These are phyloP conservation scores for Penstemon eatonii DNA, from an alignment of 257 asterid species.

Conservation along the genomic window DNA sequence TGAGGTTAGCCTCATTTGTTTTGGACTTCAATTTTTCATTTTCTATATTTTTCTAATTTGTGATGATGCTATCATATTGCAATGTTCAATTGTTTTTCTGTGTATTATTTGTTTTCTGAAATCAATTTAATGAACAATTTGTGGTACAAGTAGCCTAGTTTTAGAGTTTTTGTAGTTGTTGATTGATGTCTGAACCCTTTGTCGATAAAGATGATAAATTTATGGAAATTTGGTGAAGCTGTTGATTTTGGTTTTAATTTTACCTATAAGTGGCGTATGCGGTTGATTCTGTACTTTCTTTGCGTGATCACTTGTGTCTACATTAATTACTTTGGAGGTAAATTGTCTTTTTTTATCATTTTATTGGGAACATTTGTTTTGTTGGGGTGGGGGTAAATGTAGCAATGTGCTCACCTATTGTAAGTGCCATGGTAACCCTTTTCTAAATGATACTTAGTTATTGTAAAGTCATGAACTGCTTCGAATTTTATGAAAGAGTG, in stretches of 20 bases:
- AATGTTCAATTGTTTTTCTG: background rate
- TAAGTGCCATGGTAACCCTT: no score
- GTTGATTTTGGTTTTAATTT: background rate
- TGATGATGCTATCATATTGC: background rate
- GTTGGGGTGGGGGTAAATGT: background rate
- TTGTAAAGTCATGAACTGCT: no score
- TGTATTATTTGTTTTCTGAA: background rate
- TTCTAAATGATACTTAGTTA: no score
- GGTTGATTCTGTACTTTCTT: background rate
- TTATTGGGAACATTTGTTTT: no score
- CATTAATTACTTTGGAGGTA: no score
- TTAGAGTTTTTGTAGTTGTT: slow-evolving; percentile 13
- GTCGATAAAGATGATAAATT: background rate
- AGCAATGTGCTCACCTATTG: background rate
- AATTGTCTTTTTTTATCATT: no score
- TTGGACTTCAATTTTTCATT: background rate
- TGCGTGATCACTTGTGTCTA: background rate
- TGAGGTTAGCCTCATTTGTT: slow-evolving; percentile 23
- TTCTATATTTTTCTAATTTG: background rate
- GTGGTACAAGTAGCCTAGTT: slow-evolving; percentile 1
- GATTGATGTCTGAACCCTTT: background rate
- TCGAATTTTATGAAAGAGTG: no score
- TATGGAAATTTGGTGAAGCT: slow-evolving; percentile 14
- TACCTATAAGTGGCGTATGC: background rate
- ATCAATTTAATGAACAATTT: slow-evolving; percentile 3